phyloP scores from a whole-genome alignment of 768 basidiomycete species.

The Tephrocybe sp. region DNA sequence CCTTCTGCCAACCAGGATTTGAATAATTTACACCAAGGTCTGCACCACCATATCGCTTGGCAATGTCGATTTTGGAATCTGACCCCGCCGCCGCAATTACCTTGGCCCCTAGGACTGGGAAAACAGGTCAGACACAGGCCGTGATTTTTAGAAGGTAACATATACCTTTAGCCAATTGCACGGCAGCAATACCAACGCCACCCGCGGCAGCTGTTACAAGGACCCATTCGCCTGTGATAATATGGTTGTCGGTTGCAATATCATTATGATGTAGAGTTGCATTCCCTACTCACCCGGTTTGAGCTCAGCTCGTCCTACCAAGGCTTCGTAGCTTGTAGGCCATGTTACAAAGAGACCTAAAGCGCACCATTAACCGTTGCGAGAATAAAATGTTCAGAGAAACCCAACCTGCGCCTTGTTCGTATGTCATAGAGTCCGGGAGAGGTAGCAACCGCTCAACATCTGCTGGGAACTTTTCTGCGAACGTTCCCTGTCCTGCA shows the following conservation, averaged over 20 bases:
- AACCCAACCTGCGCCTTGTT: conserved; percentile 77
- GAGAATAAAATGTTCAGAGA: not conserved
- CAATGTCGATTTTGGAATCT: conserved; percentile 75
- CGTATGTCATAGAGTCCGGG: conserved; percentile 75
- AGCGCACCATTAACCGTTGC: not conserved
- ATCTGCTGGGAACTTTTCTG: conserved; percentile 67
- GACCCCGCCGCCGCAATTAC: conserved; percentile 95
- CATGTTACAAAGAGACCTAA: conserved; percentile 83
- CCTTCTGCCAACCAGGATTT: conserved; percentile 81
- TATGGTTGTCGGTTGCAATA: not conserved
- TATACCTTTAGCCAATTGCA: conserved; percentile 89
- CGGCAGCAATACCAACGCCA: conserved; percentile 89
- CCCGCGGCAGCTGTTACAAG: conserved; percentile 96
- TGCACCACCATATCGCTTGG: conserved; percentile 74
- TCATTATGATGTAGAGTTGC: not conserved
- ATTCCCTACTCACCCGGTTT: conserved; percentile 57
- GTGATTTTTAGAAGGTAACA: not conserved
- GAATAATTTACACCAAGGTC: conserved; percentile 84
- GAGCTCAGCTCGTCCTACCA: conserved; percentile 81
- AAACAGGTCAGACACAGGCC: not conserved
- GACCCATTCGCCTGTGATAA: conserved; percentile 77
- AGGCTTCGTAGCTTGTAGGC: conserved; percentile 91
- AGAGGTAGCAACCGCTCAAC: conserved; percentile 57
- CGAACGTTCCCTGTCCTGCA: conserved; percentile 73
- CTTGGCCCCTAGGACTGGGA: conserved; percentile 79